phyloP scores from a whole-genome alignment of 2,329 filamentous ascomycete species.

The Parascedosporium putredinis region DNA sequence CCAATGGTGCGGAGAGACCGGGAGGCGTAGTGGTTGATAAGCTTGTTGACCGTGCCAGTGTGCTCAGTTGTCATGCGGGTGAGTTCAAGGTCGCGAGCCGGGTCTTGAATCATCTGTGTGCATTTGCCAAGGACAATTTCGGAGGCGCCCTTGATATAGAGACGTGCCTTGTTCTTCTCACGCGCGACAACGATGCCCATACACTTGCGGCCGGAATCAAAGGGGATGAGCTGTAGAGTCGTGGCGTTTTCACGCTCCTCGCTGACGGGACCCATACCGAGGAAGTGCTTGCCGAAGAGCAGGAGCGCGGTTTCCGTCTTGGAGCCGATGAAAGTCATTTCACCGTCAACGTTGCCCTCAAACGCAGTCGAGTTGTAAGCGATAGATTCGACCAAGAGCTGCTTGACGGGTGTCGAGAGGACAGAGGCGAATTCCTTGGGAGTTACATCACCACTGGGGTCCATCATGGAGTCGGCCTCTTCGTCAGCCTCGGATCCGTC shows the following conservation, averaged over 20 bases:
- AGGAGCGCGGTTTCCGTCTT: constrained; percentile 70
- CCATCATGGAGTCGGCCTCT: constrained; percentile 15
- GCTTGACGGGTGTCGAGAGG: constrained; percentile 36
- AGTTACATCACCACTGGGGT: constrained; percentile 26
- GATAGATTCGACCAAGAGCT: constrained; percentile 49
- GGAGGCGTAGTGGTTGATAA: constrained; percentile 70
- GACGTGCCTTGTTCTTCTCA: constrained; percentile 38
- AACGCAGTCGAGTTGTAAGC: constrained; percentile 64
- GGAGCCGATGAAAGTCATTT: constrained; percentile 59
- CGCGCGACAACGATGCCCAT: constrained; percentile 50
- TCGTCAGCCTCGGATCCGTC: constrained; percentile 16
- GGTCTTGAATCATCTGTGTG: constrained; percentile 38
- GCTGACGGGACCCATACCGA: constrained; percentile 55
- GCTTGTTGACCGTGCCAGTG: constrained; percentile 44
- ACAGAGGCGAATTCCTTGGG: constrained; percentile 35
- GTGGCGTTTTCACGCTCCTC: constrained; percentile 51
- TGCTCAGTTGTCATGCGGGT: constrained; percentile 40
- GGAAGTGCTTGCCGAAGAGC: constrained; percentile 55
- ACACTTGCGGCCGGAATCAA: constrained; percentile 67
- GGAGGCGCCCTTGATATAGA: constrained; percentile 55
- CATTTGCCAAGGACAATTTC: constrained; percentile 53
- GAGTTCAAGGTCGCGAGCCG: constrained; percentile 32
- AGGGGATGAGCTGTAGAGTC: constrained; percentile 59
- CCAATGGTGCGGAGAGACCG: constrained; percentile 77
- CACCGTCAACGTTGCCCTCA: constrained; percentile 60